Conservation (phyloP, 2,329 filamentous ascomycete species). For the Aurifilum marmelostoma region DNA sequence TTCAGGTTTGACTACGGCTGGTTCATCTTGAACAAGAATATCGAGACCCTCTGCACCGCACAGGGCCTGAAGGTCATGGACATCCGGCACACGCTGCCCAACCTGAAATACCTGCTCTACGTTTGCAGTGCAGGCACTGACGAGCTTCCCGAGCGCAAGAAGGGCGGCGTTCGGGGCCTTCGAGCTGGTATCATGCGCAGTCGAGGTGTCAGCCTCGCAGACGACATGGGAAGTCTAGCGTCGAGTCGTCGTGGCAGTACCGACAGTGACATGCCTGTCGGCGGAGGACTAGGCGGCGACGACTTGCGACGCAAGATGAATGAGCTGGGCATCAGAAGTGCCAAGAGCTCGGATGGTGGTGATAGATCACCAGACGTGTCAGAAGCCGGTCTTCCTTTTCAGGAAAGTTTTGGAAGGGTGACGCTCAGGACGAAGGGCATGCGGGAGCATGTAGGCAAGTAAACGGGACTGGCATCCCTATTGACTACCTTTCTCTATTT, state of each 20-base stretch:
- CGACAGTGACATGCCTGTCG: slow-evolving; percentile 43
- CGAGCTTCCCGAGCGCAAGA: slow-evolving; percentile 63
- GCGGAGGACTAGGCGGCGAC: slow-evolving; percentile 37
- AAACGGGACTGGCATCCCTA: neutral
- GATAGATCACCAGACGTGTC: slow-evolving; percentile 11
- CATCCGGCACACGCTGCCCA: slow-evolving; percentile 88
- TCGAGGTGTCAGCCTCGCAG: slow-evolving; percentile 37
- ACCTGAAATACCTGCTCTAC: slow-evolving; percentile 90
- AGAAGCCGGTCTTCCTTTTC: slow-evolving; percentile 49
- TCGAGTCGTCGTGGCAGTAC: slow-evolving; percentile 48
- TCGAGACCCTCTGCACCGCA: slow-evolving; percentile 68
- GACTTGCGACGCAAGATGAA: slow-evolving; percentile 44
- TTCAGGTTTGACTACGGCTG: slow-evolving; percentile 96
- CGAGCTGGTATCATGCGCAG: slow-evolving; percentile 54
- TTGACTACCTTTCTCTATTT: no score
- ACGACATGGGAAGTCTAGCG: slow-evolving; percentile 45
- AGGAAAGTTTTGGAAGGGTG: slow-evolving; percentile 49
- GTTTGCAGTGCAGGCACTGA: slow-evolving; percentile 79
- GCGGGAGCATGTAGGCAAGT: slow-evolving; percentile 49
- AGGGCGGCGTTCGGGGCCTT: slow-evolving; percentile 62
- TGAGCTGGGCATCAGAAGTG: slow-evolving; percentile 31
- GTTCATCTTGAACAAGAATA: slow-evolving; percentile 95
- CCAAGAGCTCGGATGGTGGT: slow-evolving; percentile 14
- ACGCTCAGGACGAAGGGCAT: slow-evolving; percentile 60
- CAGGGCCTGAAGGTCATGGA: slow-evolving; percentile 82